Conservation (phyloP, 208 protist genomes). For the Lotmaria passim region DNA sequence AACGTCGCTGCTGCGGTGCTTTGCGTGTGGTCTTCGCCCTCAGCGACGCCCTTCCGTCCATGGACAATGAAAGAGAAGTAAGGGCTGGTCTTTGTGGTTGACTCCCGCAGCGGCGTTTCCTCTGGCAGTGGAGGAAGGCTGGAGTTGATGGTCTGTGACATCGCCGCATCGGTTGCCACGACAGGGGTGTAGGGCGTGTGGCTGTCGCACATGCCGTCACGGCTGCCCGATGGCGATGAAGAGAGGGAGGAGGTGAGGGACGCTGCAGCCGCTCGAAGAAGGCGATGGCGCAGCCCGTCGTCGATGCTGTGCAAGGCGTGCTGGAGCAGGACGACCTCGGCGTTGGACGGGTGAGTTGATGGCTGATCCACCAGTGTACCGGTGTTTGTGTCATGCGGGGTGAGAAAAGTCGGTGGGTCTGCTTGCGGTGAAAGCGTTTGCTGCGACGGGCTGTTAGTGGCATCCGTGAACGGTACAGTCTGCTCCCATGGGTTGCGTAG, state of each 20-base stretch:
- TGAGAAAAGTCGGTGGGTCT: too few species aligned
- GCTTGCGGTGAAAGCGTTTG: too few species aligned
- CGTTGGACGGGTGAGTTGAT: slow-evolving; percentile 35
- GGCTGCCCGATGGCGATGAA: slow-evolving; percentile 8
- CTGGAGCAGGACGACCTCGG: slow-evolving; percentile 42
- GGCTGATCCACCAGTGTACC: neutral
- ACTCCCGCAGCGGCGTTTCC: slow-evolving; percentile 27
- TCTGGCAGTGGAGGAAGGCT: slow-evolving; percentile 24
- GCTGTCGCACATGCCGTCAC: slow-evolving; percentile 1
- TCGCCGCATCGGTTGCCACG: neutral
- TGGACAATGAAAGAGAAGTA: neutral
- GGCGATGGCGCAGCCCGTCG: slow-evolving; percentile 30
- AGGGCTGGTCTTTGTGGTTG: too few species aligned
- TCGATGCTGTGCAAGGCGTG: slow-evolving; percentile 36
- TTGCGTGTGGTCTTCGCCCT: neutral
- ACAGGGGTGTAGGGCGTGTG: neutral
- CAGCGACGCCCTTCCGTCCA: neutral
- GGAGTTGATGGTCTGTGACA: slow-evolving; percentile 8
- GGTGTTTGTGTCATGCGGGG: neutral
- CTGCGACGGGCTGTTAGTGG: neutral
- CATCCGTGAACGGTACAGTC: neutral
- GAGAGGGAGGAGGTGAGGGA: slow-evolving; percentile 29
- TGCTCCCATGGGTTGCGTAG: neutral
- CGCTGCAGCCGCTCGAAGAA: slow-evolving; percentile 29
- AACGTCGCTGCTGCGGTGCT: neutral